These are phyloP conservation scores for Monosporascus sp. DNA, from an alignment of 2,329 filamentous ascomycete species.

Conservation along the genomic window DNA sequence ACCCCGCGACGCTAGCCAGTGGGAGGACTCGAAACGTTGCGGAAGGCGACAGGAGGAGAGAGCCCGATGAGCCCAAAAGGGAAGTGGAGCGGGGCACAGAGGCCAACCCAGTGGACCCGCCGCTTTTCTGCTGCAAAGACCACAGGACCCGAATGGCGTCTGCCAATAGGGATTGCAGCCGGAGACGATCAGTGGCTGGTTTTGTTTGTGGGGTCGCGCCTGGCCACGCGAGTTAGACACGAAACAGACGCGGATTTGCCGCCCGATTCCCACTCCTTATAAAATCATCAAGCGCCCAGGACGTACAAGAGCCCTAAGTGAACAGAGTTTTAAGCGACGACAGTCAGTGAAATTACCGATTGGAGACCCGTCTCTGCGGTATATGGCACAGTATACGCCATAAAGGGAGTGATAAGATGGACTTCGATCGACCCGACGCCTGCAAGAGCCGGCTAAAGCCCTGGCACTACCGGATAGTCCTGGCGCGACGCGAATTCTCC, in stretches of 20 bases:
- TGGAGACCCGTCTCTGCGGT: neutral
- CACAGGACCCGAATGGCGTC: neutral
- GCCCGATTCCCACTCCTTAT: conserved; percentile 17
- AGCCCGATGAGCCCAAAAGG: conserved; percentile 5
- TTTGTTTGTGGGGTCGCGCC: conserved; percentile 15
- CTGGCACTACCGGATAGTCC: no score
- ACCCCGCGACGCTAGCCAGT: conserved; percentile 21
- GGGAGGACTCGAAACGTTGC: conserved; percentile 19
- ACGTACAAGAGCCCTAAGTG: conserved; percentile 3
- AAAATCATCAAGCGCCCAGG: conserved; percentile 19
- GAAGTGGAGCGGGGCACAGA: conserved; percentile 12
- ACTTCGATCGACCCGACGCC: neutral
- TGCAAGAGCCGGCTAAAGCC: no score
- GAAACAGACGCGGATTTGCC: conserved; percentile 25
- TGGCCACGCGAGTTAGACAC: conserved; percentile 23
- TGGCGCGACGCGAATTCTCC: neutral
- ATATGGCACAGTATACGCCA: neutral
- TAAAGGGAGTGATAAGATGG: neutral
- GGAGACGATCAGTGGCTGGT: conserved; percentile 19
- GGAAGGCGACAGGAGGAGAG: conserved; percentile 18
- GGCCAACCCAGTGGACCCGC: conserved; percentile 7
- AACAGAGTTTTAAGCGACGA: conserved; percentile 3
- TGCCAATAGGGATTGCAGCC: conserved; percentile 20
- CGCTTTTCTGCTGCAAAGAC: neutral
- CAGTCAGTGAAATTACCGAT: conserved; percentile 2